Base-by-base conservation (phyloP, 2,329 filamentous ascomycete genomes). In the Microcyclospora pomicola region DNA sequence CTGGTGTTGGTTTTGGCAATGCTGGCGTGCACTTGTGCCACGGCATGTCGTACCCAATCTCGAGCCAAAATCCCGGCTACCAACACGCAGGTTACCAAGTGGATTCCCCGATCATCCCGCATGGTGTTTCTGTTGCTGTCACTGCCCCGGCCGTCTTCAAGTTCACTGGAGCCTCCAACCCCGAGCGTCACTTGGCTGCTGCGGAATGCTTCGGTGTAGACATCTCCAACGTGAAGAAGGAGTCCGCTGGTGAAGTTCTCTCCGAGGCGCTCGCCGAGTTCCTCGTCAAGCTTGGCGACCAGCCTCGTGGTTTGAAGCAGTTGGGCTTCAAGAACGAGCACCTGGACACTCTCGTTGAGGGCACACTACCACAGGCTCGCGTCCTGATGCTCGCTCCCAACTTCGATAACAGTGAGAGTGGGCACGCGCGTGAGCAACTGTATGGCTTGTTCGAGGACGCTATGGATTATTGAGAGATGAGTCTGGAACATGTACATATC, bases 21-120 rank as follows among this genome's bases (percentile, higher is more conserved):
- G 92, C 92, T 1, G 91, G 92, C 35, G 91, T 98, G 2, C 91
- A 98, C 64, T 68, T 84, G 9, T 84, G 80, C 59, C 80, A 84
- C 56, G 80, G 88, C 57, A 96, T 98, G 88, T 92, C 83, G 15
- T 98, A 98, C 56, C 91, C 91, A 13, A 94, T 98, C 54, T 93
- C 85, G 0, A 84, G 86, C 24, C 87, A 95, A 58, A 98, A 98
- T 58, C 84, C 83, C 0, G 80, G 81, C 5, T 96, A 96, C 64
- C 78, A 77, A 52, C 91, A 98, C 57, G 61, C 71, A 0, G 91
- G 91, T n/a, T 98, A 98, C 60, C 67, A 79, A 2, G 77, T 93
- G 6, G 62, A 74, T 16, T 59, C 71, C 24, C 76, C 82, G 9
- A 81, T 98, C 51, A 96, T 98, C 54, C 91, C 91, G 0, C 91